phyloP scores from a whole-genome alignment of 176 grass and related monocot species.

The Eragrostis nindensis region DNA sequence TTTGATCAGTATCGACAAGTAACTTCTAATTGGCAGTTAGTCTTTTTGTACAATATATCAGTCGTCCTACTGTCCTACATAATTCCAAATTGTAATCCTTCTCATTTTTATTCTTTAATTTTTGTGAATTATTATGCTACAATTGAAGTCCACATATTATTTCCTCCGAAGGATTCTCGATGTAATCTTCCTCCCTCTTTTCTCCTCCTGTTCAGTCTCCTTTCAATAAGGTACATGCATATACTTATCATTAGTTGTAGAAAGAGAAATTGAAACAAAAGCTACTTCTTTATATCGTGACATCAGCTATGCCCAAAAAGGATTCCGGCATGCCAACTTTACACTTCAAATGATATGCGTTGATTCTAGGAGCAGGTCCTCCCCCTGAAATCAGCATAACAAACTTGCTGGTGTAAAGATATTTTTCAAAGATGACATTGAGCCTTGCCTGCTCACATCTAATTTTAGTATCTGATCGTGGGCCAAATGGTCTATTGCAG shows the following conservation, averaged over 20 bases:
- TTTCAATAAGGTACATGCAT: neutral
- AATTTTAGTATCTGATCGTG: slow-evolving; percentile 15
- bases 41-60: too few species aligned
- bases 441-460: neutral
- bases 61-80: too few species aligned
- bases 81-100: too few species aligned
- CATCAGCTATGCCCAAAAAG: neutral
- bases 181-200: neutral
- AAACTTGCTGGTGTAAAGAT: neutral
- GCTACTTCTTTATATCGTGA: neutral
- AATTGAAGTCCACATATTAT: neutral
- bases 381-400: neutral
- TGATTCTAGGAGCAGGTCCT: neutral
- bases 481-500: neutral
- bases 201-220: neutral
- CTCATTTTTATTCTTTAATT: too few species aligned
- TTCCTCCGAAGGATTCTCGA: neutral
- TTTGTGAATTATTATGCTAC: neutral
- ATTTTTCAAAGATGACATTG: neutral
- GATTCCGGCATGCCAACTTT: neutral
- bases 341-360: neutral
- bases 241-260: neutral
- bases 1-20: too few species aligned
- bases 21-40: too few species aligned
- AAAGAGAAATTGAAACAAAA: neutral